Percentiles rank a stretch among this genome's conserved stretches.
These are phyloP conservation scores for Craterostigma plantagineum DNA, from an alignment of 257 asterid species.

Conservation along the genomic window DNA sequence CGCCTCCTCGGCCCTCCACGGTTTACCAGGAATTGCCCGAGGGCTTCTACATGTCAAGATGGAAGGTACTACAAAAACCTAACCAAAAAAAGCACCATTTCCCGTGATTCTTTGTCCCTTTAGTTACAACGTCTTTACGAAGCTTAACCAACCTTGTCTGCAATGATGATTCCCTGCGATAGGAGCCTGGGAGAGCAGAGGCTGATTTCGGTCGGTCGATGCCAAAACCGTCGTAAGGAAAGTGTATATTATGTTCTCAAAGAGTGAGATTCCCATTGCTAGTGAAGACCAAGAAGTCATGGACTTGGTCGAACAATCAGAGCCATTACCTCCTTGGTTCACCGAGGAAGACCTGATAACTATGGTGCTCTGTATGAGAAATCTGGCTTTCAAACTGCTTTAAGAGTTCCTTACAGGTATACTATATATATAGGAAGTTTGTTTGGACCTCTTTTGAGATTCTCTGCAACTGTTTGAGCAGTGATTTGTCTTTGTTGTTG, in stretches of 20 bases:
- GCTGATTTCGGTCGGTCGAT: constrained; percentile 68
- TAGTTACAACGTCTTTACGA: background rate
- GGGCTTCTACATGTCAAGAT: constrained; percentile 59
- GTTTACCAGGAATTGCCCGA: constrained; percentile 23
- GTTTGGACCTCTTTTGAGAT: too few species aligned
- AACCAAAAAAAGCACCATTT: background rate
- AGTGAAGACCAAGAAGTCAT: constrained; percentile 51
- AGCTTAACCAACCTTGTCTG: too few species aligned
- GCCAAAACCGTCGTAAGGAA: constrained; percentile 55
- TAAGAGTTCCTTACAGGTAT: constrained; percentile 68
- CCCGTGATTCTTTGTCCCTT: background rate
- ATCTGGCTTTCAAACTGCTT: constrained; percentile 51
- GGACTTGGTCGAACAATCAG: constrained; percentile 50
- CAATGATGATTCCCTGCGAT: background rate
- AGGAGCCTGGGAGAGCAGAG: constrained; percentile 81
- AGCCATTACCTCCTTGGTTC: constrained; percentile 61
- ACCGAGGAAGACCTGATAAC: constrained; percentile 41
- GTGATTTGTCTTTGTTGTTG: background rate
- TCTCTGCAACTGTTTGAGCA: too few species aligned
- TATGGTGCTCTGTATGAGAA: constrained; percentile 54
- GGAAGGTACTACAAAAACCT: constrained; percentile 30
- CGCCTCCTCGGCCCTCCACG: constrained; percentile 20
- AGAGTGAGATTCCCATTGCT: constrained; percentile 47
- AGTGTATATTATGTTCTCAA: constrained; percentile 54
- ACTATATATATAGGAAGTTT: background rate